Evolutionary conservation across 2,329 filamentous ascomycete genomes (phyloP).

Genomic region (Pseudopithomyces maydicus): DNA sequence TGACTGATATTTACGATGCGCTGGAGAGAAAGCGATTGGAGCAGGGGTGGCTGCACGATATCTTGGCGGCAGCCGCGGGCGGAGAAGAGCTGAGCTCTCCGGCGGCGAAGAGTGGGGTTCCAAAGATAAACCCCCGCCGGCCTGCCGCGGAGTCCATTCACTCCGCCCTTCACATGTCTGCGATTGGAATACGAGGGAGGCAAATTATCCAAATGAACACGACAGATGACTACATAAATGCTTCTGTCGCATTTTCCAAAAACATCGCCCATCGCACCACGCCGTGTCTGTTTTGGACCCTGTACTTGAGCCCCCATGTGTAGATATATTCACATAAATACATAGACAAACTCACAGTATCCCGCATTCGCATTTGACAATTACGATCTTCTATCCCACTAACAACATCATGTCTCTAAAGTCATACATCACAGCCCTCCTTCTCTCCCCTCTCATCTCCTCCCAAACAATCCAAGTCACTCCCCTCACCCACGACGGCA

Average conservation of each 20-base stretch:
- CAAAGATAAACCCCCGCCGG: not conserved
- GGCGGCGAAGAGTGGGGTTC: not conserved
- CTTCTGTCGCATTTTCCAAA: not conserved
- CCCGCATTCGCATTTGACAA: too few species aligned
- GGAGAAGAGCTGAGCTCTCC: not conserved
- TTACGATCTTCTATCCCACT: too few species aligned
- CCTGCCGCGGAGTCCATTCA: not conserved
- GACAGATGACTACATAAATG: not conserved
- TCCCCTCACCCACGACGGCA: not conserved
- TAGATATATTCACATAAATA: too few species aligned
- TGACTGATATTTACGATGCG: constrained; percentile 9
- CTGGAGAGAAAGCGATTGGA: not conserved
- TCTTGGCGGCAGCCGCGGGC: constrained; percentile 3
- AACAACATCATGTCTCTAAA: too few species aligned
- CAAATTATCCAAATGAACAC: not conserved
- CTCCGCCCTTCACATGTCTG: not conserved
- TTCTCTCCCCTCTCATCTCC: not conserved
- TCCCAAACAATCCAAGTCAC: not conserved
- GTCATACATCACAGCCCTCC: not conserved
- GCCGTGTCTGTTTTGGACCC: not conserved
- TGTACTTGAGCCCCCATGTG: not conserved
- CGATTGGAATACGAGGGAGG: not conserved
- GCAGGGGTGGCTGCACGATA: constrained; percentile 5
- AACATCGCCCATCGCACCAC: not conserved
- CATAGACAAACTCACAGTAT: too few species aligned